Evolutionary conservation across 2,329 filamentous ascomycete genomes (phyloP), one percentile per base, ranked within the genome.

Genomic region (Cladosporium sp.): DNA sequence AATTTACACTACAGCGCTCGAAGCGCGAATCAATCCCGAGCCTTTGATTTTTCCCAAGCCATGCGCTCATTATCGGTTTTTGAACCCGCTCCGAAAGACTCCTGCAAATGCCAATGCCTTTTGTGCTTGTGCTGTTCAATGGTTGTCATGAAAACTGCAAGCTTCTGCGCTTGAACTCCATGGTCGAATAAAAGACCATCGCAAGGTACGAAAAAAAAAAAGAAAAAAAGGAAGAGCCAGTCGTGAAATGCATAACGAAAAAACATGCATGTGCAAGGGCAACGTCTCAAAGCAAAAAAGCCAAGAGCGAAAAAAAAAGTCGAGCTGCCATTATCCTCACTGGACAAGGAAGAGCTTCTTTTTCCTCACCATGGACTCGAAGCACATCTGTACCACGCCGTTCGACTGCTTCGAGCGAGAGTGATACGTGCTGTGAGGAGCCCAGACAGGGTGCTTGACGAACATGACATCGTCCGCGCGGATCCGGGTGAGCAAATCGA

Each of bases 401-500:
- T 56, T 43, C 14, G 65, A 58, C 45, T 72, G 64, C 61, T 74
- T 74, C 38, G 58, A 61, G 31, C 58, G 52, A 10, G 43, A 52
- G n/a, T 46, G 42, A 59, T 56, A 48, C 14, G 56, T 54, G 35
- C 61, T 56, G 37, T 58, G 61, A 52, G 59, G 63, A 4, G 57
- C 54, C 9, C 49, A 58, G 8, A 43, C 59, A 8, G 65, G 65
- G 53, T 61, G 63, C 35, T 59, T 58, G 34, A 63, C 58, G 51
- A 70, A 67, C 34, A 56, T 45, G 4, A 76, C 64, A 14, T 70
- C 61, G 52, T 77, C 71, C 2, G 70, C 72, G 54, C 72, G 72
- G 56, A 78, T 65, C 32, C 69, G 63, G 53, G 68, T 70, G 13
- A 78, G 61, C 51, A 72, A 70, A 51, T 70, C 66, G 37, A 77